Evolutionary conservation across 352 stramenopile species (phyloP).

Genomic region (Discostella stelligera): DNA sequence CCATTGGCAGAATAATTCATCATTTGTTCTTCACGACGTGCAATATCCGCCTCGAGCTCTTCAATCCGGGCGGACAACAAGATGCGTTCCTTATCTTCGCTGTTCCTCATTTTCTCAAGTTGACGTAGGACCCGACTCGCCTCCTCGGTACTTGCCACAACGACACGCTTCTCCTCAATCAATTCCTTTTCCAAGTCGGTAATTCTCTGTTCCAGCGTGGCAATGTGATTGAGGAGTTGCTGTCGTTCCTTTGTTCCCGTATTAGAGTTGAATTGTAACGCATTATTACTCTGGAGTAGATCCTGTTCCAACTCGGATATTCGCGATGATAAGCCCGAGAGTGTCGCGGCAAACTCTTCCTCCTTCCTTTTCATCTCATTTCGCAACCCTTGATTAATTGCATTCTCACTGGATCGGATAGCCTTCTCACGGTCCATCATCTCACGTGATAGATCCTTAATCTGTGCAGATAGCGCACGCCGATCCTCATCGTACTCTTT

Average conservation of each 20-base stretch:
- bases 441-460: slow-evolving; percentile 36
- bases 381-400: slow-evolving; percentile 4
- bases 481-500: slow-evolving; percentile 45
- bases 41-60: slow-evolving; percentile 48
- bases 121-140: slow-evolving; percentile 41
- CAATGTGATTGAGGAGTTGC: slow-evolving; percentile 19
- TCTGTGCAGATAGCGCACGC: slow-evolving; percentile 12
- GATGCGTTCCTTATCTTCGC: slow-evolving; percentile 40
- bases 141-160: slow-evolving; percentile 46
- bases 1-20: neutral
- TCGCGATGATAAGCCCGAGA: slow-evolving; percentile 21
- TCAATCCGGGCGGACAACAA: slow-evolving; percentile 20
- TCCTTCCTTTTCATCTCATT: slow-evolving; percentile 41
- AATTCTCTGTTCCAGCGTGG: slow-evolving; percentile 36
- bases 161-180: slow-evolving; percentile 40
- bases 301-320: slow-evolving; percentile 41
- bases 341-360: slow-evolving; percentile 29
- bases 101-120: slow-evolving; percentile 39
- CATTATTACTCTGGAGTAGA: slow-evolving; percentile 40
- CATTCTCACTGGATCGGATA: slow-evolving; percentile 11
- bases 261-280: slow-evolving; percentile 31
- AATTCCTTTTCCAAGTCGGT: slow-evolving; percentile 41
- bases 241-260: slow-evolving; percentile 15
- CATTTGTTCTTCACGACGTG: slow-evolving; percentile 24
- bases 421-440: slow-evolving; percentile 40